Evolutionary conservation across 2,329 filamentous ascomycete genomes (phyloP).

Genomic region (Colletotrichum musicola): DNA sequence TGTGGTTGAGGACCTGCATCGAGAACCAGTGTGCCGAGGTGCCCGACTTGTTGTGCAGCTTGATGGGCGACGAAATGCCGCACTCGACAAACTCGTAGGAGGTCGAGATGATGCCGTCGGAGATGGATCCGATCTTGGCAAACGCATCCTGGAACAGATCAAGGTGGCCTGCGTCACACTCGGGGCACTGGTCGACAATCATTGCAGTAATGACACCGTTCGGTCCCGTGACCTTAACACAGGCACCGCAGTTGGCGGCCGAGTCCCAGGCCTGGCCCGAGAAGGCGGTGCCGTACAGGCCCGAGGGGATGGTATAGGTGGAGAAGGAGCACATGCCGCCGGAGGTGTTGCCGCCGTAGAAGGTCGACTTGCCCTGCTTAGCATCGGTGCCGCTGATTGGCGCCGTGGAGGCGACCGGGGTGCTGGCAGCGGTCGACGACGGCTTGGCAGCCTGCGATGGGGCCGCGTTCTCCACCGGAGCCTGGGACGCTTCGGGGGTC

Average conservation of each 20-base stretch:
- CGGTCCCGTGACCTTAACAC: conserved; percentile 70
- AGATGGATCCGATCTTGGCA: conserved; percentile 50
- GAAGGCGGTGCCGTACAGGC: conserved; percentile 72
- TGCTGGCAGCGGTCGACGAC: conserved; percentile 14
- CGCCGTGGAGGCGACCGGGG: conserved; percentile 8
- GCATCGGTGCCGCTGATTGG: conserved; percentile 12
- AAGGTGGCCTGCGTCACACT: conserved; percentile 55
- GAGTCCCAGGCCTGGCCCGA: conserved; percentile 69
- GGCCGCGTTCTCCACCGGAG: conserved; percentile 12
- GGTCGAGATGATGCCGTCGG: conserved; percentile 51
- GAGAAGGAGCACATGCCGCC: conserved; percentile 75
- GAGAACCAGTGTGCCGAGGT: conserved; percentile 57
- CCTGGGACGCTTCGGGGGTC: conserved; percentile 15
- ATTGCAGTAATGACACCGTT: conserved; percentile 73
- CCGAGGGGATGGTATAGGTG: conserved; percentile 70
- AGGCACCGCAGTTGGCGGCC: conserved; percentile 70
- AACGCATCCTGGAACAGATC: conserved; percentile 61
- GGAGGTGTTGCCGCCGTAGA: conserved; percentile 66
- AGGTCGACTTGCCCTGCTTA: conserved; percentile 58
- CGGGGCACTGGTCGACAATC: conserved; percentile 63
- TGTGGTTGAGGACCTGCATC: conserved; percentile 73
- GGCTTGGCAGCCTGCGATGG: conserved; percentile 3
- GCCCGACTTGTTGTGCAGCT: conserved; percentile 59
- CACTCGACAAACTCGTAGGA: conserved; percentile 54
- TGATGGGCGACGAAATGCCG: conserved; percentile 56